These are phyloP conservation scores for Penicillium frequentans DNA, from an alignment of 2,329 filamentous ascomycete species.

Conservation along the genomic window DNA sequence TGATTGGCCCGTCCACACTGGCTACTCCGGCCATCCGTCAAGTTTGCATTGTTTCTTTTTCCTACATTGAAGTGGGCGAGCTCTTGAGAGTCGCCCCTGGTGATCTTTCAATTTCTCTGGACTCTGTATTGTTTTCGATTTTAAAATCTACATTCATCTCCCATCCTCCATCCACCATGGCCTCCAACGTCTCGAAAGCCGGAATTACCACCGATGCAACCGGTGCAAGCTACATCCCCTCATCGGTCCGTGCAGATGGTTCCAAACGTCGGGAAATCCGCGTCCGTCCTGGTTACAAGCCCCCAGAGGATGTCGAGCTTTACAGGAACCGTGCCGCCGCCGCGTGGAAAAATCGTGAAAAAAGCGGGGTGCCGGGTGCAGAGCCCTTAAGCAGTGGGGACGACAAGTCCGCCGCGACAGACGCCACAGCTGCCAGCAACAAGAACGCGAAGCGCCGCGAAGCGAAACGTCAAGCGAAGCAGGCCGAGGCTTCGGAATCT, in stretches of 20 bases:
- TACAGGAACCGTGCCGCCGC: constrained; percentile 93
- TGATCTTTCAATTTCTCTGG: neutral
- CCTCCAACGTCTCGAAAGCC: constrained; percentile 35
- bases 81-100: neutral
- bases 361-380: constrained; percentile 73
- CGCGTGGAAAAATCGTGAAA: constrained; percentile 73
- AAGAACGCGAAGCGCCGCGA: constrained; percentile 86
- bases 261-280: constrained; percentile 92
- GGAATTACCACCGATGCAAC: constrained; percentile 77
- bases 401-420: constrained; percentile 48
- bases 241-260: constrained; percentile 82
- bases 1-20: constrained; percentile 35
- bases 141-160: neutral
- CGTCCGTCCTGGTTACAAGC: constrained; percentile 88
- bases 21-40: constrained; percentile 26
- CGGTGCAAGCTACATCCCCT: constrained; percentile 85
- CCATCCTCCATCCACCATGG: constrained; percentile 8
- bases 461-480: constrained; percentile 61
- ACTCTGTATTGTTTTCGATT: neutral
- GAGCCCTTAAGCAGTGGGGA: constrained; percentile 55
- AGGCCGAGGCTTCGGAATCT: constrained; percentile 53
- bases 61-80: neutral
- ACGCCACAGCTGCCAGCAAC: constrained; percentile 57
- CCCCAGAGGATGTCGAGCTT: constrained; percentile 91
- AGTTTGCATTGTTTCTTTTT: neutral